A percentile compares a stretch with the other conserved stretches of the same genome.
Evolutionary conservation across 2,329 filamentous ascomycete species (phyloP).

Genomic region (Coniochaeta prunicola): DNA sequence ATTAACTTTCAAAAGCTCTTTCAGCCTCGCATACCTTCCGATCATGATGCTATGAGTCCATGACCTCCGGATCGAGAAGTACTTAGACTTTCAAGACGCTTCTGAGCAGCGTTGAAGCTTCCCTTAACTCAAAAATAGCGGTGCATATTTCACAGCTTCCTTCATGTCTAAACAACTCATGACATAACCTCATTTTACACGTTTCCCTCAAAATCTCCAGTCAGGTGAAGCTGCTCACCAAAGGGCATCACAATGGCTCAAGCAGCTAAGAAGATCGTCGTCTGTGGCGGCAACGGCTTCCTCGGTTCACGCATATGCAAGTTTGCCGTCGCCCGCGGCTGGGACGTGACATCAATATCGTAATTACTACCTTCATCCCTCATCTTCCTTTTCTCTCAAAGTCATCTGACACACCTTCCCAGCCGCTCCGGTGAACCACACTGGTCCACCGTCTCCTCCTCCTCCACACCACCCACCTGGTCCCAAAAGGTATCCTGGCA

Average conservation of each 20-base stretch:
- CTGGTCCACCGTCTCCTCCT: conserved; percentile 76
- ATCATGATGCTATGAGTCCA: conserved; percentile 1
- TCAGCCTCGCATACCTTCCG: conserved; percentile 2
- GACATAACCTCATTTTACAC: not conserved
- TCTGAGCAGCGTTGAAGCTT: not conserved
- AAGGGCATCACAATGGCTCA: conserved; percentile 31
- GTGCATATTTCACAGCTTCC: not conserved
- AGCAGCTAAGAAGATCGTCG: conserved; percentile 71
- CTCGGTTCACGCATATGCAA: conserved; percentile 86
- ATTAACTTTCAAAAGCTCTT: not conserved
- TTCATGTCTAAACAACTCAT: not conserved
- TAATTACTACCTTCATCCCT: conserved; percentile 26
- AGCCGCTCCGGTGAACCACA: conserved; percentile 86
- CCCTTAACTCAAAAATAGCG: not conserved
- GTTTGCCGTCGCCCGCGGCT: conserved; percentile 75
- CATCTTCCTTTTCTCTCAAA: not conserved
- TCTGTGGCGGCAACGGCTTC: conserved; percentile 92
- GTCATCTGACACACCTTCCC: conserved; percentile 6
- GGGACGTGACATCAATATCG: conserved; percentile 92
- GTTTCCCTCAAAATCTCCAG: not conserved
- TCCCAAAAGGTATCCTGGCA: conserved; percentile 79
- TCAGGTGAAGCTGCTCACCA: not conserved
- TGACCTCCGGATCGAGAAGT: not conserved
- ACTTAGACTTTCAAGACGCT: not conserved
- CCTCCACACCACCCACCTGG: conserved; percentile 67